Evolutionary conservation across 2,329 filamentous ascomycete species (phyloP).

Genomic region (Sporothrix variecibatus): DNA sequence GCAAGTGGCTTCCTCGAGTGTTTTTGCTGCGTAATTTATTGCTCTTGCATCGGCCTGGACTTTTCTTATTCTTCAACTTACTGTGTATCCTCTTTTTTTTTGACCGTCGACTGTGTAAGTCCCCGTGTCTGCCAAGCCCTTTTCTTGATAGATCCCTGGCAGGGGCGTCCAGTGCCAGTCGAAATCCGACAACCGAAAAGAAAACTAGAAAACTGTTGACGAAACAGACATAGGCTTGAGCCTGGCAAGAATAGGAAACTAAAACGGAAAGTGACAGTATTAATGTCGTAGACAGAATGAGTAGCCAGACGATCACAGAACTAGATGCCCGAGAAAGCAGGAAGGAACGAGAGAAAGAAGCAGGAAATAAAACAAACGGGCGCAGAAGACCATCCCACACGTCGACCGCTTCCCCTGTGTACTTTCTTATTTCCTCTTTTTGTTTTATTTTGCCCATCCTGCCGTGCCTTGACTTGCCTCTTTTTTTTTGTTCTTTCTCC

Average conservation of each 20-base stretch:
- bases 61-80: not conserved
- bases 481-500: not conserved
- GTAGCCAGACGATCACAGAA: not conserved
- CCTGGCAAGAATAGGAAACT: not conserved
- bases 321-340: not conserved
- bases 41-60: not conserved
- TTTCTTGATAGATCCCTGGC: not conserved
- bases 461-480: not conserved
- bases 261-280: not conserved
- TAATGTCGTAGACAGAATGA: not conserved
- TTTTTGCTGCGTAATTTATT: constrained; percentile 15
- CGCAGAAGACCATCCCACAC: not conserved
- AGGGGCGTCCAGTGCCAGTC: not conserved
- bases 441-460: not conserved
- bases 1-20: not conserved
- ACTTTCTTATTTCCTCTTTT: not conserved
- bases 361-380: not conserved
- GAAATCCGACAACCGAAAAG: not conserved
- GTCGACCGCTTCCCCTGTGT: constrained; percentile 1
- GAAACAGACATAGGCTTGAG: not conserved
- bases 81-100: not conserved
- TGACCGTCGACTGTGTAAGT: not conserved
- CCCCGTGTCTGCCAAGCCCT: not conserved
- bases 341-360: not conserved
- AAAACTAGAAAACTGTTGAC: not conserved